Base-by-base conservation (phyloP, 768 basidiomycete species). In the Hemileccinum impolitum region DNA sequence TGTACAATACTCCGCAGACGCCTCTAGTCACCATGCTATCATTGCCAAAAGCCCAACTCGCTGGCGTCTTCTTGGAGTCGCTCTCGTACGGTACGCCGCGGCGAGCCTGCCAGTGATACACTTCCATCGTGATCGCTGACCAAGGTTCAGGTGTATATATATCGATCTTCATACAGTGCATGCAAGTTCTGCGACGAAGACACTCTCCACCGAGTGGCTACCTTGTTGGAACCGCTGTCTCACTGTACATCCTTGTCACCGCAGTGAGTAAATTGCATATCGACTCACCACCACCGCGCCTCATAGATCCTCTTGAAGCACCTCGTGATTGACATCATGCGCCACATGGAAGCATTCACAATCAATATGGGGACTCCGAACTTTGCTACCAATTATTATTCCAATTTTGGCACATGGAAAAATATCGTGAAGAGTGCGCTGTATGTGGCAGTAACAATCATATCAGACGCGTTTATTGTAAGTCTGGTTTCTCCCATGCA, bases 291-390 rank as follows among this genome's bases (percentile, higher is more conserved):
- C 4, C 19, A 18, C 18, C 26, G 17, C 11, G 15, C 14, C 45
- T 39, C 38, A 21, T 11, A 13, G 17, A 25, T 17, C 3, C n/a
- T n/a, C 31, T 21, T 4, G 18, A 47, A 47, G 46, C 46, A 47
- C 10, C 23, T 34, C 10, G 31, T 37, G 12, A 25, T 47, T 5
- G 46, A 47, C 23, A 47, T 47, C 32, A 8, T 18, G n/a, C 46
- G 46, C 9, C 40, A 47, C 39, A 32, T 47, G 23, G n/a, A 47
- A 7, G 46, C 46, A 6, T 40, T 47, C 21, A 47, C 46, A 13
- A 13, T 39, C 11, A 32, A 40, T 8, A 47, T 40, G 46, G n/a
- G 1, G 7, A 40, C 19, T 11, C 21, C 46, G 11, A 10, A 39
- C 14, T 40, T 40, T 12, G 21, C 46, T 25, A 15, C 13, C 7